phyloP scores from a whole-genome alignment of 352 stramenopile genomes.

The Globisporangium abappressorium region DNA sequence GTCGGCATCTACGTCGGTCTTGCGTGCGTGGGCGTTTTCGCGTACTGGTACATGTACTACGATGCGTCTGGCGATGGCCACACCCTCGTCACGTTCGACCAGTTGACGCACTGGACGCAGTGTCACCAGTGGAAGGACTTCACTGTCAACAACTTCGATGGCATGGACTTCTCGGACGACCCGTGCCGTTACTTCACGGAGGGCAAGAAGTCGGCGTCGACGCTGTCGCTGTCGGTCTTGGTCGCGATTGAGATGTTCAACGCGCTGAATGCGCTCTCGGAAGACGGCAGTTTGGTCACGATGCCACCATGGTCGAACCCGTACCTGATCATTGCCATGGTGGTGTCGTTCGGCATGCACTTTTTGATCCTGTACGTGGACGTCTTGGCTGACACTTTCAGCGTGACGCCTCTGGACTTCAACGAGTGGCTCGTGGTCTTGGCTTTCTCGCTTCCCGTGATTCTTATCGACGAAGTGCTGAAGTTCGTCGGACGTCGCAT shows the following conservation, averaged over 20 bases:
- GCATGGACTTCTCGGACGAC: slow-evolving; percentile 87
- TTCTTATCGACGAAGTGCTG: slow-evolving; percentile 94
- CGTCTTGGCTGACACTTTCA: slow-evolving; percentile 91
- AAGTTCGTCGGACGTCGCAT: slow-evolving; percentile 91
- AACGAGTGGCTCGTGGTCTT: slow-evolving; percentile 93
- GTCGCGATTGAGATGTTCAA: slow-evolving; percentile 97
- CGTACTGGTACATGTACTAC: slow-evolving; percentile 94
- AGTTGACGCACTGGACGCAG: slow-evolving; percentile 90
- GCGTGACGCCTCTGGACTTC: slow-evolving; percentile 88
- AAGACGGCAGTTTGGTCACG: slow-evolving; percentile 89
- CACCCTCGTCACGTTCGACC: slow-evolving; percentile 87
- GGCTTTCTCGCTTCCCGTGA: slow-evolving; percentile 90
- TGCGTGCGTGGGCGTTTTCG: slow-evolving; percentile 90
- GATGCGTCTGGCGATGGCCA: slow-evolving; percentile 89
- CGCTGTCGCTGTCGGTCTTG: slow-evolving; percentile 91
- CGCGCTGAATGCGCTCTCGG: slow-evolving; percentile 91
- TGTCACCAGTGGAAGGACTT: slow-evolving; percentile 92
- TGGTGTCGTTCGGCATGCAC: slow-evolving; percentile 92
- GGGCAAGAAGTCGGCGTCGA: slow-evolving; percentile 90
- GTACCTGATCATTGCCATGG: slow-evolving; percentile 92
- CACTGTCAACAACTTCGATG: slow-evolving; percentile 89
- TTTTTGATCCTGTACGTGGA: slow-evolving; percentile 95
- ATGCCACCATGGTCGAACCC: slow-evolving; percentile 94
- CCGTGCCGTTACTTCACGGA: slow-evolving; percentile 93
- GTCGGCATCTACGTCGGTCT: slow-evolving; percentile 93